A percentile compares a stretch with the other conserved stretches of the same genome.
These are phyloP conservation scores for Otatea glauca DNA, from an alignment of 176 grass and related monocot species.

Conservation along the genomic window DNA sequence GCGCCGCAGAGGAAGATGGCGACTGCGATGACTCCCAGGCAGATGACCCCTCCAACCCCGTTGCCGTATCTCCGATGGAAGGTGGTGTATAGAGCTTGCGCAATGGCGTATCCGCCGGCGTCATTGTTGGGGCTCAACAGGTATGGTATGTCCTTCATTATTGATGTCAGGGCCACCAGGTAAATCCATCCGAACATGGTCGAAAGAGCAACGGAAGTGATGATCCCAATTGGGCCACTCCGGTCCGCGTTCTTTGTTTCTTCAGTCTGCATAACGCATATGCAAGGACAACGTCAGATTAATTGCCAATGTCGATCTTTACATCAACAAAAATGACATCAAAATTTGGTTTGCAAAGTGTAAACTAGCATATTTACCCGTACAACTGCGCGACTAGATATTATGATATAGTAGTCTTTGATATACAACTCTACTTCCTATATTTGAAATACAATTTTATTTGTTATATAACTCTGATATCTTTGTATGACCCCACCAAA, in stretches of 20 bases:
- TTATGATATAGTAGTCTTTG: no score
- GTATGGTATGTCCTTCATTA: constrained; percentile 60
- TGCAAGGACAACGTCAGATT: not conserved
- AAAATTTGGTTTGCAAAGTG: not conserved
- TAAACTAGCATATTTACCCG: no score
- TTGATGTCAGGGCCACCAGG: constrained; percentile 52
- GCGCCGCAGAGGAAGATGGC: constrained; percentile 60
- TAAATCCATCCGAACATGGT: constrained; percentile 63
- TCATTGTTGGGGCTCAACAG: constrained; percentile 56
- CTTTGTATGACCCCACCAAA: no score
- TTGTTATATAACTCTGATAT: no score
- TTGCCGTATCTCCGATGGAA: constrained; percentile 60
- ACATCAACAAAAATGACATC: not conserved
- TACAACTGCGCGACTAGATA: no score
- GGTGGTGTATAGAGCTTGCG: constrained; percentile 54
- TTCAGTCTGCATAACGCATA: constrained; percentile 44
- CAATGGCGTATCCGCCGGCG: constrained; percentile 74
- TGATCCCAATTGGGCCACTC: constrained; percentile 64
- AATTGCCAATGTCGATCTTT: not conserved
- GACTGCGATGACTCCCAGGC: constrained; percentile 53
- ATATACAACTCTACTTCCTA: no score
- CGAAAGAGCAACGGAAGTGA: constrained; percentile 54
- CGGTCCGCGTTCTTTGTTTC: constrained; percentile 76
- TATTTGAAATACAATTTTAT: no score
- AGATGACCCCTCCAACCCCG: constrained; percentile 58